Evolutionary conservation across 106 monocot genomes (phyloP).

Genomic region (Platanthera guangdongensis): DNA sequence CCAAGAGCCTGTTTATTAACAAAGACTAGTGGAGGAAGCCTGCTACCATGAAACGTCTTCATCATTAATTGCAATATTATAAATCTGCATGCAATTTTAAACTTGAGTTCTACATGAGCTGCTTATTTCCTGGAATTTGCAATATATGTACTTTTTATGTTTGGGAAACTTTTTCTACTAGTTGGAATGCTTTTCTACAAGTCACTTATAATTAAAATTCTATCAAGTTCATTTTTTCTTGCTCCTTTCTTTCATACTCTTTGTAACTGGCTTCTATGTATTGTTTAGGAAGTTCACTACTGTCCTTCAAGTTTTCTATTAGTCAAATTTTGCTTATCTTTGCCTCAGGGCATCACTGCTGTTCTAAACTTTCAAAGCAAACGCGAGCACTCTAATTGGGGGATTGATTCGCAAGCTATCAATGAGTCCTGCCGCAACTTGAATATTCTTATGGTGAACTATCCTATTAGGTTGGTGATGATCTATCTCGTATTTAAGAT

Average conservation of each 20-base stretch:
- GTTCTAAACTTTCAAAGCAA: constrained; percentile 86
- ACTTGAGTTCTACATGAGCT: not conserved
- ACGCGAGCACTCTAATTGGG: constrained; percentile 83
- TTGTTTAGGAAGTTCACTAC: not conserved
- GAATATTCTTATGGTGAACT: constrained; percentile 83
- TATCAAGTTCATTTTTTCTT: not conserved
- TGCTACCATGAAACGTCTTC: not conserved
- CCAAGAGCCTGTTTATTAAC: too few species aligned
- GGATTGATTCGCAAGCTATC: constrained; percentile 71
- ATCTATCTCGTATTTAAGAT: not conserved
- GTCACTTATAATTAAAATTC: not conserved
- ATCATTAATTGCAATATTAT: not conserved
- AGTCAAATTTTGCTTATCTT: constrained; percentile 12
- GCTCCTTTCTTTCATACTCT: not conserved
- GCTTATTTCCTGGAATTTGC: not conserved
- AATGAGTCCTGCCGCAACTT: constrained; percentile 50
- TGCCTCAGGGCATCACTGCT: constrained; percentile 73
- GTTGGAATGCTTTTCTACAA: not conserved
- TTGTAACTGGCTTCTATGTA: not conserved
- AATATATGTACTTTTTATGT: not conserved
- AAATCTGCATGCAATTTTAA: not conserved
- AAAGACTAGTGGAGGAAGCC: not conserved
- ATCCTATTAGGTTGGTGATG: constrained; percentile 55
- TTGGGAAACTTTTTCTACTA: not conserved
- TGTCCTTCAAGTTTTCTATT: not conserved